These are phyloP conservation scores for Rhodamnia argentea DNA, from an alignment of 345 rosid species.

Conservation along the genomic window DNA sequence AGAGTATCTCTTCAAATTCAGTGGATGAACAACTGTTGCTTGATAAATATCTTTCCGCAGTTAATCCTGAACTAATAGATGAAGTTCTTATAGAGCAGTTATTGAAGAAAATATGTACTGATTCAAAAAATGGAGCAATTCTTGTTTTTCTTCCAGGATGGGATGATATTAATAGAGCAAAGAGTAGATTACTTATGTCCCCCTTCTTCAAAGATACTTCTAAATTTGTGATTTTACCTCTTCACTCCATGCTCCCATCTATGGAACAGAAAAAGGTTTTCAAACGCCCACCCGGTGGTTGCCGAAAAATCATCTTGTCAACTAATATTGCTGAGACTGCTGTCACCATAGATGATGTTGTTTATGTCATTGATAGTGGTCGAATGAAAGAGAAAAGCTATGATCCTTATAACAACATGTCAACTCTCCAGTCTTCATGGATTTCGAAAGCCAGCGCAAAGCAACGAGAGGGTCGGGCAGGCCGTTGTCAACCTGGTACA, in stretches of 20 bases:
- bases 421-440: conserved; percentile 93
- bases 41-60: conserved; percentile 53
- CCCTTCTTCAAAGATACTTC: conserved; percentile 43
- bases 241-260: conserved; percentile 92
- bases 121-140: conserved; percentile 74
- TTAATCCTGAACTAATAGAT: conserved; percentile 61
- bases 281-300: conserved; percentile 56
- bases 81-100: conserved; percentile 66
- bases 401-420: conserved; percentile 80
- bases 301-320: conserved; percentile 83
- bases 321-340: conserved; percentile 95
- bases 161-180: conserved; percentile 77
- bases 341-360: conserved; percentile 88
- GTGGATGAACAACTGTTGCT: conserved; percentile 38
- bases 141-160: conserved; percentile 97
- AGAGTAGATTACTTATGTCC: conserved; percentile 51
- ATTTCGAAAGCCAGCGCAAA: conserved; percentile 90
- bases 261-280: conserved; percentile 82
- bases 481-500: conserved; percentile 89
- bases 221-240: conserved; percentile 59
- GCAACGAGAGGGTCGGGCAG: conserved; percentile 95
- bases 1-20: conserved; percentile 21
- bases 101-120: conserved; percentile 57
- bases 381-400: conserved; percentile 95
- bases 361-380: conserved; percentile 92